Conservation (phyloP, 352 stramenopile species). For the Globisporangium okanoganense region DNA sequence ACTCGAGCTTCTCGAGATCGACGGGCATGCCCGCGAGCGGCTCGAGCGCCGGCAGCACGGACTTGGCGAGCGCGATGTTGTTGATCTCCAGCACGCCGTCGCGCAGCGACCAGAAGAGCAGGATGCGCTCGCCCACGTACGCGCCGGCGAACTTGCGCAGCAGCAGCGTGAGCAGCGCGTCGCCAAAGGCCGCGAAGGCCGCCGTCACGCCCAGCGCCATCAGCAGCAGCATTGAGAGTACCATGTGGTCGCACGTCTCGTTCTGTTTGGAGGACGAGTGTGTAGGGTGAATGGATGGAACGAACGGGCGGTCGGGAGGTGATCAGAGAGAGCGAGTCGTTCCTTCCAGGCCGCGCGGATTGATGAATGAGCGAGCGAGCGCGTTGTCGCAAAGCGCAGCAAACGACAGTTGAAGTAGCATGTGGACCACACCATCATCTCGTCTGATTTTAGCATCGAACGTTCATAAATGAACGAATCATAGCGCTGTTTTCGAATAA, state of each 20-base stretch:
- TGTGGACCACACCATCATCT: too few species aligned
- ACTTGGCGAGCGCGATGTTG: conserved; percentile 41
- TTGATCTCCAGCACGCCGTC: conserved; percentile 58
- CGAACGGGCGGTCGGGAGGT: neutral
- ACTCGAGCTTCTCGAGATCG: conserved; percentile 53
- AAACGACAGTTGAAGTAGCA: too few species aligned
- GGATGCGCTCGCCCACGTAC: conserved; percentile 53
- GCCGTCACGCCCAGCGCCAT: conserved; percentile 21
- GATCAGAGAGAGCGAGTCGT: conserved; percentile 4
- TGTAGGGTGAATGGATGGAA: too few species aligned
- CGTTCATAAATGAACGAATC: too few species aligned
- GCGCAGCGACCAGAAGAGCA: conserved; percentile 57
- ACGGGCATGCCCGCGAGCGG: conserved; percentile 56
- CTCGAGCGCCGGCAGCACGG: conserved; percentile 49
- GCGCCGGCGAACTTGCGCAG: conserved; percentile 37
- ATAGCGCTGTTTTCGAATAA: too few species aligned
- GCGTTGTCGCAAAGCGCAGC: too few species aligned
- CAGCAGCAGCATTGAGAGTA: conserved; percentile 33
- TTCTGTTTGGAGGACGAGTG: neutral
- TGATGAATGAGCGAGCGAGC: neutral
- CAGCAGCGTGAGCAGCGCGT: conserved; percentile 55
- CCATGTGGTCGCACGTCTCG: conserved; percentile 7
- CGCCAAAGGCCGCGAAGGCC: conserved; percentile 43
- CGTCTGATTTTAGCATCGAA: too few species aligned
- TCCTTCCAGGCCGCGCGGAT: neutral